Conservation (phyloP, 805 yeast genomes). For the Pichia membranifaciens region DNA sequence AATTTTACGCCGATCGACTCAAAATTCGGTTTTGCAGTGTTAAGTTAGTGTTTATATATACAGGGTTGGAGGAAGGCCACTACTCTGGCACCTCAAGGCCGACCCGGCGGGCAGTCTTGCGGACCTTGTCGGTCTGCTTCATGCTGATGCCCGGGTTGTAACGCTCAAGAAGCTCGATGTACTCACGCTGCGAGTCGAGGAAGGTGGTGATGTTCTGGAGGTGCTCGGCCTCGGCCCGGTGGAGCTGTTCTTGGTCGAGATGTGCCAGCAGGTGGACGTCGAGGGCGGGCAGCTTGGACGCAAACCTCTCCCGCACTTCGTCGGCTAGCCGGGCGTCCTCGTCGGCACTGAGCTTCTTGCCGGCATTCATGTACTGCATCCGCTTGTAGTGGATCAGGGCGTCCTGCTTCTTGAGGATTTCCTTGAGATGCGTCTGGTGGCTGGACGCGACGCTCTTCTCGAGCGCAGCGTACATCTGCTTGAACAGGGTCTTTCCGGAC, state of each 20-base stretch:
- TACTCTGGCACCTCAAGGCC: slow-evolving; percentile 66
- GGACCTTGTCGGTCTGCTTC: slow-evolving; percentile 72
- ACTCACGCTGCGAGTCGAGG: slow-evolving; percentile 66
- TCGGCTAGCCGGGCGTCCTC: slow-evolving; percentile 32
- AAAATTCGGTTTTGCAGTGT: too few species aligned
- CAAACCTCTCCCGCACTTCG: slow-evolving; percentile 28
- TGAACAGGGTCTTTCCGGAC: slow-evolving; percentile 22
- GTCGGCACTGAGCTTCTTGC: slow-evolving; percentile 29
- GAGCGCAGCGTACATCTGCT: slow-evolving; percentile 36
- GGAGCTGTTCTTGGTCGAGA: slow-evolving; percentile 22
- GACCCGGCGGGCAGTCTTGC: slow-evolving; percentile 80
- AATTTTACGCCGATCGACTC: background rate
- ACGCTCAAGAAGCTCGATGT: slow-evolving; percentile 71
- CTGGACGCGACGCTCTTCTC: slow-evolving; percentile 33
- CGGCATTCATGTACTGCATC: slow-evolving; percentile 37
- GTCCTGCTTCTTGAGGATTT: slow-evolving; percentile 38
- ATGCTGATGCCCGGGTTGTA: slow-evolving; percentile 81
- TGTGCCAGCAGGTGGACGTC: slow-evolving; percentile 25
- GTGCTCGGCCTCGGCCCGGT: slow-evolving; percentile 31
- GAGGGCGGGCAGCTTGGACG: slow-evolving; percentile 25
- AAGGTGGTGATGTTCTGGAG: slow-evolving; percentile 56
- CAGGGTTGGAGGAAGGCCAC: background rate
- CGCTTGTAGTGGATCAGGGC: slow-evolving; percentile 45
- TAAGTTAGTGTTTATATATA: background rate
- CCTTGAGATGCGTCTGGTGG: slow-evolving; percentile 34